phyloP scores from a whole-genome alignment of 495 filamentous ascomycete species.

The Astrocystis sublimbata region DNA sequence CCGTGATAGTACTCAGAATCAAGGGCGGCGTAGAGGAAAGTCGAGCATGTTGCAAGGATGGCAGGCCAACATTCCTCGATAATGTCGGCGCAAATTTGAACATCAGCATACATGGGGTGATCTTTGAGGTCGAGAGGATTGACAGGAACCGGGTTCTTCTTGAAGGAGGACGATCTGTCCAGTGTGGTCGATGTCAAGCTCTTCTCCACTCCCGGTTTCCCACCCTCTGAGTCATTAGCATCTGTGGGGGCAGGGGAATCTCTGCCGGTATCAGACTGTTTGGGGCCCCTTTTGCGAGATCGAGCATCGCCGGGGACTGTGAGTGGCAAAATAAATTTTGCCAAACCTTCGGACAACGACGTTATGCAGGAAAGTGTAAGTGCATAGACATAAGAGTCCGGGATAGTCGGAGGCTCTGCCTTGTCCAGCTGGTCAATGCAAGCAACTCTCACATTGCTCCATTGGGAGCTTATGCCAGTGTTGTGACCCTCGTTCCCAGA shows the following conservation, averaged over 20 bases:
- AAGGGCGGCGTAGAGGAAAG: slow-evolving; percentile 85
- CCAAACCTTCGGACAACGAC: slow-evolving; percentile 84
- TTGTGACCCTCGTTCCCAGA: slow-evolving; percentile 67
- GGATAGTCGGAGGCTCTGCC: slow-evolving; percentile 74
- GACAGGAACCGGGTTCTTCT: slow-evolving; percentile 65
- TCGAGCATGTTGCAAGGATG: slow-evolving; percentile 88
- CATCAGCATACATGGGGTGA: slow-evolving; percentile 67
- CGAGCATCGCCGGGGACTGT: slow-evolving; percentile 68
- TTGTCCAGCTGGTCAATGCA: slow-evolving; percentile 97
- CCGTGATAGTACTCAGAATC: slow-evolving; percentile 94
- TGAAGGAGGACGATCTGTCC: slow-evolving; percentile 52
- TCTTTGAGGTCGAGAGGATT: slow-evolving; percentile 76
- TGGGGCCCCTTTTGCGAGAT: slow-evolving; percentile 49
- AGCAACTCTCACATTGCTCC: slow-evolving; percentile 83
- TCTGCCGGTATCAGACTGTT: slow-evolving; percentile 43
- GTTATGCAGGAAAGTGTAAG: slow-evolving; percentile 86
- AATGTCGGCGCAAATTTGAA: slow-evolving; percentile 74
- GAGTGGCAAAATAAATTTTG: slow-evolving; percentile 87
- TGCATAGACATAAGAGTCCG: slow-evolving; percentile 92
- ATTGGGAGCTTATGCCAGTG: slow-evolving; percentile 81
- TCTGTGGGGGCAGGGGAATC: slow-evolving; percentile 42
- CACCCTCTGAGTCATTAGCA: slow-evolving; percentile 32
- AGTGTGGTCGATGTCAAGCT: slow-evolving; percentile 40
- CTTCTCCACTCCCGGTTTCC: slow-evolving; percentile 36
- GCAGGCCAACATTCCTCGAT: slow-evolving; percentile 95